Evolutionary conservation across 345 rosid species (phyloP).

Genomic region (Psidium friedrichsthalianum): DNA sequence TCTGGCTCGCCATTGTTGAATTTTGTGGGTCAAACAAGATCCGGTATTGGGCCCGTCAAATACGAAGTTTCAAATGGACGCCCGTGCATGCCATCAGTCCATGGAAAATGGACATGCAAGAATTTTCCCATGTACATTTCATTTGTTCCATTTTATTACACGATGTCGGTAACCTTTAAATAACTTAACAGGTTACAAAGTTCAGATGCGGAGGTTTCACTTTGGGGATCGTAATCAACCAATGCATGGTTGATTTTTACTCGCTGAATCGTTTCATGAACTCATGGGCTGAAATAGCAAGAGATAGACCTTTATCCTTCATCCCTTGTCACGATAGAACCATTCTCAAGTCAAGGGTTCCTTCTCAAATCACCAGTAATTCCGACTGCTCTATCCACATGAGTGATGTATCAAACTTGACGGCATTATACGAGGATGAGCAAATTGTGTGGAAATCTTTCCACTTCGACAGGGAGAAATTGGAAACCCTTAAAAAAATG

Average conservation of each 20-base stretch:
- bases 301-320: background rate
- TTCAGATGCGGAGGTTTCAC: slow-evolving; percentile 52
- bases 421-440: background rate
- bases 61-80: background rate
- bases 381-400: background rate
- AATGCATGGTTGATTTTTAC: background rate
- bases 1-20: too few species aligned
- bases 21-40: background rate
- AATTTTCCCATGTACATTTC: background rate
- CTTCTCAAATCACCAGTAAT: background rate
- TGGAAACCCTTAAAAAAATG: background rate
- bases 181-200: slow-evolving; percentile 19
- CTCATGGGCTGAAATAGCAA: slow-evolving; percentile 31
- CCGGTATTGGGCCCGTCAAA: background rate
- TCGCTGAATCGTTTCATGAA: slow-evolving; percentile 15
- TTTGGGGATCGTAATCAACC: slow-evolving; percentile 35
- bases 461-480: background rate
- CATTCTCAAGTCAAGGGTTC: background rate
- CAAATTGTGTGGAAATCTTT: background rate
- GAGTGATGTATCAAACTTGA: background rate
- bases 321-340: background rate
- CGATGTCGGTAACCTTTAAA: accelerated
- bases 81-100: background rate
- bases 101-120: background rate
- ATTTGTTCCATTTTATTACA: slow-evolving; percentile 13